Evolutionary conservation across 139 green algal genomes (phyloP).

Genomic region (Tetradesmus lagerheimii): DNA sequence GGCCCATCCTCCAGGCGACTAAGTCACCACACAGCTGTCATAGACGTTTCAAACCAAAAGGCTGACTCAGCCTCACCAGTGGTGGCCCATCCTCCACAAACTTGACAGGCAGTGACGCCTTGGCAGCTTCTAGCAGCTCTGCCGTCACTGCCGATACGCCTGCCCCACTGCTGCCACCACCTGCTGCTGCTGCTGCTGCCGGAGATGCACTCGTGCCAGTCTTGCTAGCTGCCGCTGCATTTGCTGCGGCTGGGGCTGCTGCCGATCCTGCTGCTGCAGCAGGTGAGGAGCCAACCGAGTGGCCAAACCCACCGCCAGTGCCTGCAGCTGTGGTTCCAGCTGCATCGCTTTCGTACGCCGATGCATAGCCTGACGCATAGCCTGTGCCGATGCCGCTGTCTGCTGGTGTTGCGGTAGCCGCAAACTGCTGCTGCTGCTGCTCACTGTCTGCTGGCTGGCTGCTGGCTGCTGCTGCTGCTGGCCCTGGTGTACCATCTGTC

Average conservation of each 20-base stretch:
- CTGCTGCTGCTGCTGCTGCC: neutral
- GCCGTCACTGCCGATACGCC: slow-evolving; percentile 6
- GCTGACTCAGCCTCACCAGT: slow-evolving; percentile 55
- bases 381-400: neutral
- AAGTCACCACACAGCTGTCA: too few relatives aligned
- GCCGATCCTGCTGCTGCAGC: neutral
- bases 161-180: slow-evolving; percentile 6
- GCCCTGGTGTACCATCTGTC: neutral
- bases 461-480: neutral
- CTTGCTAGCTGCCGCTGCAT: slow-evolving; percentile 26
- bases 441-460: slow-evolving; percentile 3
- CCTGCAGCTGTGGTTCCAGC: slow-evolving; percentile 6
- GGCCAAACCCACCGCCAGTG: slow-evolving; percentile 1
- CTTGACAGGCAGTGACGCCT: slow-evolving; percentile 58
- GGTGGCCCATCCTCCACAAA: slow-evolving; percentile 79
- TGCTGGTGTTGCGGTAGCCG: neutral
- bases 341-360: slow-evolving; percentile 16
- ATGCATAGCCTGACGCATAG: neutral
- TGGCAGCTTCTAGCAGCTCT: slow-evolving; percentile 62
- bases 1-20: too few relatives aligned
- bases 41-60: too few relatives aligned
- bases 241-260: slow-evolving; percentile 13
- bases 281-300: neutral
- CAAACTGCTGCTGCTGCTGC: neutral
- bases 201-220: neutral